Evolutionary conservation across 1,139 yeast species (phyloP).

Genomic region (Protomyces macrosporus): DNA sequence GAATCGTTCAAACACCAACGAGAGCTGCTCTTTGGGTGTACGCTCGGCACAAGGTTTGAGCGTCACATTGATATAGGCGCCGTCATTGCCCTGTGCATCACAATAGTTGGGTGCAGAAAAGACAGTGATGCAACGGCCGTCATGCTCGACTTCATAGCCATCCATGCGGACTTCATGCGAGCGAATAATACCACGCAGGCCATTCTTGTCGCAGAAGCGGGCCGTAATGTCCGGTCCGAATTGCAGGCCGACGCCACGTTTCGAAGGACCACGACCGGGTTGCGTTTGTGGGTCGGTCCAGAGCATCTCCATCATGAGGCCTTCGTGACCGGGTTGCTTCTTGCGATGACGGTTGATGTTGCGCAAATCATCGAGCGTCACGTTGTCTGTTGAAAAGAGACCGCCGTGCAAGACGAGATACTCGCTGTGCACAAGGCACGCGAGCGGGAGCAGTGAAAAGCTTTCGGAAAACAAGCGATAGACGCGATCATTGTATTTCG

Average conservation of each 20-base stretch:
- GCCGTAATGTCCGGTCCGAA: conserved; percentile 95
- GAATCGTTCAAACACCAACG: conserved; percentile 55
- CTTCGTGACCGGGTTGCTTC: conserved; percentile 83
- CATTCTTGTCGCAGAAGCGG: conserved; percentile 64
- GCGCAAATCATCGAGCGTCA: conserved; percentile 68
- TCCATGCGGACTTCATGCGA: conserved; percentile 93
- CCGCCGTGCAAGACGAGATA: conserved; percentile 96
- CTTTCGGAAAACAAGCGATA: conserved; percentile 82
- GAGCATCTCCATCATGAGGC: conserved; percentile 88
- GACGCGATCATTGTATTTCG: conserved; percentile 76
- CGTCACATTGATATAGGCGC: conserved; percentile 61
- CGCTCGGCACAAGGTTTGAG: conserved; percentile 37
- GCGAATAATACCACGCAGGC: conserved; percentile 72
- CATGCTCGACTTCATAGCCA: conserved; percentile 84
- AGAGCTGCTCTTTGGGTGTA: conserved; percentile 48
- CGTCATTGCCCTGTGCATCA: conserved; percentile 83
- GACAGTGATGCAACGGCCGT: conserved; percentile 79
- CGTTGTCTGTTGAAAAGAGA: conserved; percentile 68
- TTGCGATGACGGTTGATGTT: conserved; percentile 59
- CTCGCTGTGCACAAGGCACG: conserved; percentile 67
- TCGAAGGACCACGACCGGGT: conserved; percentile 78
- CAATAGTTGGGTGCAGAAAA: conserved; percentile 92
- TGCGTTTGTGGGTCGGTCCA: conserved; percentile 94
- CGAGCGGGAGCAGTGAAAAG: conserved; percentile 80
- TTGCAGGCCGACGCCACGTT: conserved; percentile 92